These are phyloP conservation scores for Melaleuca alternifolia DNA, from an alignment of 345 rosid genomes.

Conservation along the genomic window DNA sequence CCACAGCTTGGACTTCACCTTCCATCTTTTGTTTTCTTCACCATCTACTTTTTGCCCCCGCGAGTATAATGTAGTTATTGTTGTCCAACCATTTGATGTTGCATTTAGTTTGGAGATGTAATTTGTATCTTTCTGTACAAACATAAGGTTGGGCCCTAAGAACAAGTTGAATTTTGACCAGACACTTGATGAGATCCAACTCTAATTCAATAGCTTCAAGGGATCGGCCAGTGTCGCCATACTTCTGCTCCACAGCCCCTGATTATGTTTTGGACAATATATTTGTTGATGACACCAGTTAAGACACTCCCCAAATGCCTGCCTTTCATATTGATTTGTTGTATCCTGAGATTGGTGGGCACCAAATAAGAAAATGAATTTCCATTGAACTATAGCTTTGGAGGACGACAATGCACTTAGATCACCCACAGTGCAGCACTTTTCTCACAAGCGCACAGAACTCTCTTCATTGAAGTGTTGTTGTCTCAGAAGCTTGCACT, in stretches of 20 bases:
- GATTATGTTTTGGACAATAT: not conserved
- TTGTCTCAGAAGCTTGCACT: not conserved
- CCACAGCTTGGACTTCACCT: not conserved
- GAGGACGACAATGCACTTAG: not conserved
- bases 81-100: not conserved
- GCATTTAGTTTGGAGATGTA: not conserved
- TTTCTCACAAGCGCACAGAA: not conserved
- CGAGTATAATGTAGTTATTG: not conserved
- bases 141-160: not conserved
- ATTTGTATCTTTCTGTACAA: not conserved
- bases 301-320: not conserved
- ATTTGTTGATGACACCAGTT: not conserved
- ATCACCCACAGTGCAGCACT: not conserved
- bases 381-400: not conserved
- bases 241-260: not conserved
- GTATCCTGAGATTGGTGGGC: not conserved
- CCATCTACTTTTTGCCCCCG: not conserved
- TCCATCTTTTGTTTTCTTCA: not conserved
- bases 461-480: not conserved
- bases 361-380: not conserved
- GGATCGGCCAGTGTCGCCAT: not conserved
- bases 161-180: not conserved
- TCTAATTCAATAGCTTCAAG: not conserved
- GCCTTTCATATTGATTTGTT: not conserved
- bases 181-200: not conserved